A percentile compares a stretch with the other conserved stretches of the same genome.
Evolutionary conservation across 2,329 filamentous ascomycete species (phyloP).

Genomic region (Ilyonectria robusta): DNA sequence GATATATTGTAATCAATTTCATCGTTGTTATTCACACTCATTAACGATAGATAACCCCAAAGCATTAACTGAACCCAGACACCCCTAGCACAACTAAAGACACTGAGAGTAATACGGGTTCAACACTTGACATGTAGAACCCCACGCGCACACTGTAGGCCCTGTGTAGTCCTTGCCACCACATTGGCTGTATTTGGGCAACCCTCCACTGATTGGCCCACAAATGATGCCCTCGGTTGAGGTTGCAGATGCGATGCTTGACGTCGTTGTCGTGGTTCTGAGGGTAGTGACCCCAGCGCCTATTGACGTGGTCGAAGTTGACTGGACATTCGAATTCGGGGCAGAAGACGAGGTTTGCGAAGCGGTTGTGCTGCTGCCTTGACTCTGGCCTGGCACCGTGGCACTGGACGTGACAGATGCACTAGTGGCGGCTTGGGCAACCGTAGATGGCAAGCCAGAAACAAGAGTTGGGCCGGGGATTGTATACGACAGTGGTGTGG

Average conservation of each 20-base stretch:
- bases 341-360: neutral
- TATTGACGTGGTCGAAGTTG: neutral
- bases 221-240: slow-evolving; percentile 36
- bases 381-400: slow-evolving; percentile 33
- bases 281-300: slow-evolving; percentile 27
- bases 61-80: neutral
- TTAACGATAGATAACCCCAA: neutral
- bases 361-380: neutral
- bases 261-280: slow-evolving; percentile 25
- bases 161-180: slow-evolving; percentile 32
- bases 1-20: no score
- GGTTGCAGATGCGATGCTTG: neutral
- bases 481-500: slow-evolving; percentile 42
- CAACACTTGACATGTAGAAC: slow-evolving; percentile 27
- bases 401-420: slow-evolving; percentile 41
- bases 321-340: neutral
- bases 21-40: neutral
- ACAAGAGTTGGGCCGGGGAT: slow-evolving; percentile 48
- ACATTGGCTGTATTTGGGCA: slow-evolving; percentile 43
- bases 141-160: slow-evolving; percentile 33
- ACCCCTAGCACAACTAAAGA: slow-evolving; percentile 23
- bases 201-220: slow-evolving; percentile 34
- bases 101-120: slow-evolving; percentile 41
- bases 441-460: slow-evolving; percentile 38
- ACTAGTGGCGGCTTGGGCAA: slow-evolving; percentile 18